A percentile compares a stretch with the other conserved stretches of the same genome.
phyloP scores from a whole-genome alignment of 345 rosid genomes.

The Dimocarpus longan region DNA sequence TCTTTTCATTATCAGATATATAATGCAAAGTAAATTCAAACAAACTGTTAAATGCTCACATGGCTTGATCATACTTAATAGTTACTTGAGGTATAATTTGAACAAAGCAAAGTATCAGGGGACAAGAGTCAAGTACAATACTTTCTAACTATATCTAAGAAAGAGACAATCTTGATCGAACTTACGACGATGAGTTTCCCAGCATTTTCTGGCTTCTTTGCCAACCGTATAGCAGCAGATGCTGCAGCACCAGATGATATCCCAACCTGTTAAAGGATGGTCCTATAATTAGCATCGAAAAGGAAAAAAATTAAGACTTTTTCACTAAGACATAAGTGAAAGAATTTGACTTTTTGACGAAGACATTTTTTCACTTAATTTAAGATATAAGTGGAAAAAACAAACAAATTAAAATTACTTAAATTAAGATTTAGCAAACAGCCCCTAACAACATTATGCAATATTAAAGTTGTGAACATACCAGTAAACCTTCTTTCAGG shows the following conservation, averaged over 20 bases:
- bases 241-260: slow-evolving; percentile 67
- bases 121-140: neutral
- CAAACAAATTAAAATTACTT: too few species aligned
- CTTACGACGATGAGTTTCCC: slow-evolving; percentile 63
- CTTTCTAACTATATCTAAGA: neutral
- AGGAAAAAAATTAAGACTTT: neutral
- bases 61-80: neutral
- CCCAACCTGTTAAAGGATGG: slow-evolving; percentile 40
- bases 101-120: neutral
- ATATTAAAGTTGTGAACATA: slow-evolving; percentile 3
- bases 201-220: slow-evolving; percentile 53
- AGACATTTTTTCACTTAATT: too few species aligned
- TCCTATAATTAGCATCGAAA: neutral
- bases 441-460: neutral
- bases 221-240: slow-evolving; percentile 53
- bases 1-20: too few species aligned
- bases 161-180: neutral
- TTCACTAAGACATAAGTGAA: too few species aligned
- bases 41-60: too few species aligned
- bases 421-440: neutral
- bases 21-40: too few species aligned
- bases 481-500: slow-evolving; percentile 57
- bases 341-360: too few species aligned
- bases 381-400: too few species aligned
- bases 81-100: neutral